Evolutionary conservation across 2,329 filamentous ascomycete species (phyloP).

Genomic region (Aureobasidium pullulans): DNA sequence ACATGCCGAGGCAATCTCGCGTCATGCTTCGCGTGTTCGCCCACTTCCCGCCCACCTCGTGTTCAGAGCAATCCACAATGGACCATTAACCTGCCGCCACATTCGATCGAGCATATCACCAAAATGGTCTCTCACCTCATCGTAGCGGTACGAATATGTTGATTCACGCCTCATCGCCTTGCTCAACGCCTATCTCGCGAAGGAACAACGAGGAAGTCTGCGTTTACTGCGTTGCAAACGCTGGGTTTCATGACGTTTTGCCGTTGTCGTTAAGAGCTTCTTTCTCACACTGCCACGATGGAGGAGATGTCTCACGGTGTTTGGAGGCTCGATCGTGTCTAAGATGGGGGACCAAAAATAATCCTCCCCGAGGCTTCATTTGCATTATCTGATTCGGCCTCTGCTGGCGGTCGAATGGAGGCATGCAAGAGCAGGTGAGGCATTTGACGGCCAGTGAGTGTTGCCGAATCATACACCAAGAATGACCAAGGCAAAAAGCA

Average conservation of each 20-base stretch:
- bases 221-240: neutral
- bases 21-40: neutral
- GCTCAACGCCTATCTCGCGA: neutral
- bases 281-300: neutral
- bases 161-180: neutral
- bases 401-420: neutral
- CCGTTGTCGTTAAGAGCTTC: neutral
- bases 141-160: neutral
- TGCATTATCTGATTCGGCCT: neutral
- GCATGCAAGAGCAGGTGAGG: neutral
- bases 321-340: neutral
- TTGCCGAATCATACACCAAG: neutral
- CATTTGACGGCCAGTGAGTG: neutral
- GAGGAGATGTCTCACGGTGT: neutral
- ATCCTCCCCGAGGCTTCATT: neutral
- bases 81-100: neutral
- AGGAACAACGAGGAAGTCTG: neutral
- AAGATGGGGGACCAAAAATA: neutral
- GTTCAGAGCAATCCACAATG: neutral
- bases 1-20: neutral
- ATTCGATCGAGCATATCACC: neutral
- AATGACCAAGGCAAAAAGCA: neutral
- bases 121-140: neutral
- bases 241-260: constrained; percentile 5
- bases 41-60: neutral